Conservation (phyloP, 2,329 filamentous ascomycete species). For the Venturia oleaginea region DNA sequence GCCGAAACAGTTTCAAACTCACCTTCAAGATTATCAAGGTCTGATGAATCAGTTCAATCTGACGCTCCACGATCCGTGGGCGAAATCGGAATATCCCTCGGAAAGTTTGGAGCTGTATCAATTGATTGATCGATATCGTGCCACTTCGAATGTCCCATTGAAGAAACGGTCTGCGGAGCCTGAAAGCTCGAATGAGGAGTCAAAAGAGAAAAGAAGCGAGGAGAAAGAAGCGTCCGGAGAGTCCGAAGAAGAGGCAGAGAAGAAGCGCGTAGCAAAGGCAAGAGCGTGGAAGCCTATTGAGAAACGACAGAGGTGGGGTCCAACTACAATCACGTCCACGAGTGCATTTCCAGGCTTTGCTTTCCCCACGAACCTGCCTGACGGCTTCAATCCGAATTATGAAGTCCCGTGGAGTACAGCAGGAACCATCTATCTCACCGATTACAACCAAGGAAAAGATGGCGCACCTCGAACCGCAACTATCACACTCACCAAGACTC, state of each 20-base stretch:
- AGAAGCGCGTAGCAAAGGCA: background rate
- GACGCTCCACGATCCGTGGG: conserved; percentile 35
- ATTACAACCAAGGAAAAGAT: background rate
- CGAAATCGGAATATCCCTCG: conserved; percentile 23
- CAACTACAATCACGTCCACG: background rate
- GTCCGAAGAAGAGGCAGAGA: background rate
- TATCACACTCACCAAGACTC: conserved; percentile 5
- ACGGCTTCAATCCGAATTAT: background rate
- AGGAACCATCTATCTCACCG: background rate
- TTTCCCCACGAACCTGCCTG: conserved; percentile 3
- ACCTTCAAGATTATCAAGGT: conserved; percentile 35
- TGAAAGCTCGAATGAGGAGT: background rate
- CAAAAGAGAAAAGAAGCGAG: background rate
- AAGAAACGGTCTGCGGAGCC: background rate
- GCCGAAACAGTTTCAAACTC: conserved; percentile 24
- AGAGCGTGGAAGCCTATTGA: background rate
- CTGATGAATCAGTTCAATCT: conserved; percentile 35
- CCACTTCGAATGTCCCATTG: conserved; percentile 12
- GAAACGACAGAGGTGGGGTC: background rate
- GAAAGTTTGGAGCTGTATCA: conserved; percentile 30
- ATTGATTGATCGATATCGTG: conserved; percentile 24
- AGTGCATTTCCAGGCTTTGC: conserved; percentile 2
- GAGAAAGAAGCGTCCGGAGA: background rate
- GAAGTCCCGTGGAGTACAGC: conserved; percentile 5
- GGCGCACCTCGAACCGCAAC: background rate